Evolutionary conservation across 2,329 filamentous ascomycete species (phyloP), one percentile per base, ranked within the genome.

Genomic region (Sphaerulina populicola): DNA sequence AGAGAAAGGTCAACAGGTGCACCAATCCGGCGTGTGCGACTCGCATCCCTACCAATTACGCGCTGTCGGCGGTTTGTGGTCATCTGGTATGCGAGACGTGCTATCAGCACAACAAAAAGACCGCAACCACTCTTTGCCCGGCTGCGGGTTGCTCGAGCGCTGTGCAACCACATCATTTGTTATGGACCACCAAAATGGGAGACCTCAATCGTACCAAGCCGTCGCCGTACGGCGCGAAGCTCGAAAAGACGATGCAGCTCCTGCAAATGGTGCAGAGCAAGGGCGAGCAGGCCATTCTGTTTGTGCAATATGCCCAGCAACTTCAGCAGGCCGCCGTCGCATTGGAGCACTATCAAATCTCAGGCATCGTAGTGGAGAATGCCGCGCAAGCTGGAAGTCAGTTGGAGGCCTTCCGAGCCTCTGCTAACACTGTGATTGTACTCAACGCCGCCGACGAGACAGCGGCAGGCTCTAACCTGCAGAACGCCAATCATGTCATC

Each of bases 401-500:
- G 14, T 59, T 65, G 35, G 41, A 43, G 0, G 37, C 46, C 2
- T 67, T 67, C 53, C 49, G 51, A 6, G 51, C 60, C 4, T 52
- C 43, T 4, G 50, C 49, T 6, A 45, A 33, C 4, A 46, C 33
- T 1, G 77, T 80, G 0, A 67, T 85, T 4, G 68, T 85, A 12
- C 67, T 86, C 29, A 76, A 79, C 51, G 68, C 81, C 2, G 74
- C 73, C 1, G 73, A 74, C 55, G 77, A 77, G 31, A 76, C 77
- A 47, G 78, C 81, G 2, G 75, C 81, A 30, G 82, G 82, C 3
- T 59, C 57, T 2, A 85, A 86, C 56, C 66, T 86, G 1, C 77
- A 80, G 42, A 74, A 74, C 36, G 80, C 81, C 0, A 84, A 83
- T 54, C 80, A 85, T 51, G 69, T 85, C 33, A 74, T 86, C 30